phyloP scores from a whole-genome alignment of 1,284 basidiomycete genomes.

The Kalmanozyma brasiliensis region DNA sequence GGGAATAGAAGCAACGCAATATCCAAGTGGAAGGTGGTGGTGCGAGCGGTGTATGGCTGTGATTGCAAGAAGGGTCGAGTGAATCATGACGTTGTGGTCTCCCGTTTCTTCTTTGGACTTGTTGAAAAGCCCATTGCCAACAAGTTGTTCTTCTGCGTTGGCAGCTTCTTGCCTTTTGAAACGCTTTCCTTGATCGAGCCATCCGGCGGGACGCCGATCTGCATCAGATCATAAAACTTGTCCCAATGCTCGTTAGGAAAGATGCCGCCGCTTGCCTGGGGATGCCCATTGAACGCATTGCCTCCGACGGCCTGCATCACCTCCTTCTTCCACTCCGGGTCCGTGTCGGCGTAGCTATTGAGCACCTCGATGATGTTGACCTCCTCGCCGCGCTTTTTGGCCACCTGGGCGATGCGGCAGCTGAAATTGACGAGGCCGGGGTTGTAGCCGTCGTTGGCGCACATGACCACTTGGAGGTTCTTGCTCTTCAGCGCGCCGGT shows the following conservation, averaged over 20 bases:
- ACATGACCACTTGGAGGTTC: conserved; percentile 55
- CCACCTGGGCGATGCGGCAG: conserved; percentile 43
- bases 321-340: conserved; percentile 21
- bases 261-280: conserved; percentile 55
- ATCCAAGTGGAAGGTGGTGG: no score
- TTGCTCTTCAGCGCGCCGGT: conserved; percentile 51
- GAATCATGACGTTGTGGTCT: conserved; percentile 2
- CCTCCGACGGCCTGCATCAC: conserved; percentile 23
- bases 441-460: conserved; percentile 53
- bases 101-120: conserved; percentile 23
- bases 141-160: conserved; percentile 29
- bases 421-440: conserved; percentile 32
- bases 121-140: conserved; percentile 43
- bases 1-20: no score
- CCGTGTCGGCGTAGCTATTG: conserved; percentile 47
- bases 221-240: conserved; percentile 47
- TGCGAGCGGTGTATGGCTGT: no score
- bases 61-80: conserved; percentile 1
- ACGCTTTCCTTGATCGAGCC: no score
- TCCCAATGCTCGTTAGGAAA: conserved; percentile 49
- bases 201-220: conserved; percentile 52
- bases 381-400: conserved; percentile 42
- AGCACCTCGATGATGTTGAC: conserved; percentile 51
- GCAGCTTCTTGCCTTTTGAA: no score
- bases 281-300: conserved; percentile 53